These are phyloP conservation scores for Colletotrichum neosansevieriae DNA, from an alignment of 2,329 filamentous ascomycete genomes.

Conservation along the genomic window DNA sequence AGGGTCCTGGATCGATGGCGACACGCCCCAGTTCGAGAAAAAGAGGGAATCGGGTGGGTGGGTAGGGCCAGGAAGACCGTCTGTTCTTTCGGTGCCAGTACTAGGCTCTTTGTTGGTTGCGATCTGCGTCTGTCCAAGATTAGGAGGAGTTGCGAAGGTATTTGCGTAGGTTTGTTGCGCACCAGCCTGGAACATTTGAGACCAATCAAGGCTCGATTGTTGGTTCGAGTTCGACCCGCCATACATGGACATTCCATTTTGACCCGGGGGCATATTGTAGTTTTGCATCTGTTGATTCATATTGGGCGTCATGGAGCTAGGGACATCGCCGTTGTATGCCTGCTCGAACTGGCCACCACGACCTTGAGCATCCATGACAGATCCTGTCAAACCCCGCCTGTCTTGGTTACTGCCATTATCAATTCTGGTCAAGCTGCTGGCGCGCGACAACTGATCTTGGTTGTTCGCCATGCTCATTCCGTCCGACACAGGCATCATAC, in stretches of 20 bases:
- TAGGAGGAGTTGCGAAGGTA: slow-evolving; percentile 70
- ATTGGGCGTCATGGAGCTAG: slow-evolving; percentile 71
- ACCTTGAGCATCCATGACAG: slow-evolving; percentile 62
- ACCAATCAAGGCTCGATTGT: slow-evolving; percentile 78
- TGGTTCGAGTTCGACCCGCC: slow-evolving; percentile 70
- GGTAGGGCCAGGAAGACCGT: slow-evolving; percentile 57
- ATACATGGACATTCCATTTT: slow-evolving; percentile 75
- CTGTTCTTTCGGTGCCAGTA: slow-evolving; percentile 62
- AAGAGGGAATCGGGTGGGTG: slow-evolving; percentile 54
- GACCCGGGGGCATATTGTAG: slow-evolving; percentile 72
- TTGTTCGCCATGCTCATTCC: slow-evolving; percentile 71
- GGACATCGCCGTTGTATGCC: slow-evolving; percentile 68
- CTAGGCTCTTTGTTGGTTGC: slow-evolving; percentile 76
- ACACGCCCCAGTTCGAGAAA: slow-evolving; percentile 64
- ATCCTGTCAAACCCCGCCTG: slow-evolving; percentile 66
- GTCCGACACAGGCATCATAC: slow-evolving; percentile 67
- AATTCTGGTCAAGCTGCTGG: slow-evolving; percentile 70
- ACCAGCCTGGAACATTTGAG: slow-evolving; percentile 82
- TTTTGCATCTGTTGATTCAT: slow-evolving; percentile 73
- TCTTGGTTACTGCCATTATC: slow-evolving; percentile 68
- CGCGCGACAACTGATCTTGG: slow-evolving; percentile 72
- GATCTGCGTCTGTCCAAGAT: slow-evolving; percentile 77
- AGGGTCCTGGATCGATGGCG: slow-evolving; percentile 61
- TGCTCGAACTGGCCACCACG: slow-evolving; percentile 60
- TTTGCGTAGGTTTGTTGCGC: slow-evolving; percentile 74